Evolutionary conservation across 1,284 basidiomycete species (phyloP), one percentile per base, ranked within the genome.

Genomic region (Coniferiporia weirii): DNA sequence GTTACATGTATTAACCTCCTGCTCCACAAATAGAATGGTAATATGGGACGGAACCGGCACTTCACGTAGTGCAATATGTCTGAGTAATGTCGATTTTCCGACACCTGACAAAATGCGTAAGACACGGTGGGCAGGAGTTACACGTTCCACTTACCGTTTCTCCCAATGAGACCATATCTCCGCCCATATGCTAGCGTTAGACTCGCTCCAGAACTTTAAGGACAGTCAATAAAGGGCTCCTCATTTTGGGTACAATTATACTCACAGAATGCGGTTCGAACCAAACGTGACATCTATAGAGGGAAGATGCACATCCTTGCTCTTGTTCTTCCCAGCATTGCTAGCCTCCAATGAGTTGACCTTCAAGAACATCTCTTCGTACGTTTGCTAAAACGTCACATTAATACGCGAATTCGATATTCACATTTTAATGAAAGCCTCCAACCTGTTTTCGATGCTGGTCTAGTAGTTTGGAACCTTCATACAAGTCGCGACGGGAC

Each of bases 331-430:
- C 44, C 89, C 79, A 6, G 85, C 76, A 1, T 82, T 79, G 35
- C 84, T 83, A 1, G 91, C 84, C 72, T 97, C 93, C 62, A 99
- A 75, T 52, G 97, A 94, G 75, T 99, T 99, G 76, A 99, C 95
- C 85, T 88, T 93, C 89, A 99, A 92, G 77, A 96, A 99, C 86
- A 98, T 89, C 71, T 98, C 96, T 72, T 98, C 95, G 77, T 98
- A 98, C 27, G 87, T 86, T 87, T 96, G 91, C 85, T n/a, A 49
- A 19, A 43, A 22, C n/a, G 27, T 12, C 17, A 54, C 20, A 19
- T 20, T 35, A 36, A 38, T 60, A 34, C 66, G 64, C 63, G 65
- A 44, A 36, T 35, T 17, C 32, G 15, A 20, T 40, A 13, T 20
- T 27, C 8, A 43, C n/a, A 40, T 27, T 5, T n/a, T n/a, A n/a